phyloP scores from a whole-genome alignment of 805 yeast species.

The Wickerhamomyces subpelliculosus region DNA sequence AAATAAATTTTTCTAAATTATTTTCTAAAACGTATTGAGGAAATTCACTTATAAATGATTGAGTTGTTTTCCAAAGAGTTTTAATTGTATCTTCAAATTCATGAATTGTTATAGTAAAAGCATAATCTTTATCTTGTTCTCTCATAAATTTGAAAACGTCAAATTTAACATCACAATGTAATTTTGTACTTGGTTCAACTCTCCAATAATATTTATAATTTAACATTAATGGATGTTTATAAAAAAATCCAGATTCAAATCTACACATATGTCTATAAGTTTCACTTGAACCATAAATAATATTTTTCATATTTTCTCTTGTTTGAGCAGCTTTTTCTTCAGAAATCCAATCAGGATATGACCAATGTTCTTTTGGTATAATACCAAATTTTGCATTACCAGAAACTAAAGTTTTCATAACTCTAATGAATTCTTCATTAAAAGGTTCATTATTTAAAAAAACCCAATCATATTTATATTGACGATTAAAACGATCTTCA shows the following conservation, averaged over 20 bases:
- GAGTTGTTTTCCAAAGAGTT: constrained; percentile 70
- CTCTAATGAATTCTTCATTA: constrained; percentile 68
- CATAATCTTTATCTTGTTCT: constrained; percentile 67
- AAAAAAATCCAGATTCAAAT: constrained; percentile 85
- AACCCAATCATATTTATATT: constrained; percentile 90
- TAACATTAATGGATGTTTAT: constrained; percentile 63
- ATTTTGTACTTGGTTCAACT: constrained; percentile 80
- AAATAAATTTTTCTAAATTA: constrained; percentile 63
- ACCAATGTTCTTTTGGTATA: constrained; percentile 84
- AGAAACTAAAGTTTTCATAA: constrained; percentile 60
- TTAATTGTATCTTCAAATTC: constrained; percentile 69
- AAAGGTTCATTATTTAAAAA: constrained; percentile 86
- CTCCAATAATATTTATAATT: constrained; percentile 94
- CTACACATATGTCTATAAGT: constrained; percentile 90
- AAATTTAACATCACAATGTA: constrained; percentile 76
- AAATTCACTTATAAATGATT: constrained; percentile 48
- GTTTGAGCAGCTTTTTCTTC: constrained; percentile 52
- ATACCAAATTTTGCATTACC: constrained; percentile 75
- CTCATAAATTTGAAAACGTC: constrained; percentile 79
- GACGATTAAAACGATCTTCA: constrained; percentile 83
- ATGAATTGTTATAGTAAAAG: constrained; percentile 71
- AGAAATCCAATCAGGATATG: constrained; percentile 80
- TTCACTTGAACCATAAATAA: constrained; percentile 59
- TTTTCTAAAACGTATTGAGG: constrained; percentile 54
- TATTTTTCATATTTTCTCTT: constrained; percentile 44